Conservation (phyloP, 345 rosid genomes). For the Kernera saxatilis region DNA sequence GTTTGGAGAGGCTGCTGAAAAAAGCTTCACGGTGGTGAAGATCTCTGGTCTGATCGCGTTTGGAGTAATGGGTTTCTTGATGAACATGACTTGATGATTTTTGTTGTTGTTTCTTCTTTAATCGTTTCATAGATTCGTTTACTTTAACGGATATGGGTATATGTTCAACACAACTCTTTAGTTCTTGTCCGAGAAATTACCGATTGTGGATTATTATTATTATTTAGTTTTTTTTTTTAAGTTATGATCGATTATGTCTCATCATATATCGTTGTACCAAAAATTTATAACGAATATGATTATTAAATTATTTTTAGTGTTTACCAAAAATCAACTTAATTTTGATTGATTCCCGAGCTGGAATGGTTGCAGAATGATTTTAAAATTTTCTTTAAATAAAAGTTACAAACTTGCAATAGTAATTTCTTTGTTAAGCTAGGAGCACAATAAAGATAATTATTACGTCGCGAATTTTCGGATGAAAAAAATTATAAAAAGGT, state of each 20-base stretch:
- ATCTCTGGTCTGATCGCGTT: slow-evolving; percentile 30
- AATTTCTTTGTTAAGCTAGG: neutral
- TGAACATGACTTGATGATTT: neutral
- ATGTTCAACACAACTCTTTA: neutral
- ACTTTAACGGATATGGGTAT: neutral
- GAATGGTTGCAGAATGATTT: neutral
- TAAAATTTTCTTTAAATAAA: neutral
- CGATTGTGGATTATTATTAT: neutral
- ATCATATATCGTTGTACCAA: neutral
- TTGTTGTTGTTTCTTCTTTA: neutral
- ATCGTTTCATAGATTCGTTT: neutral
- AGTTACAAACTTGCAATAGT: neutral
- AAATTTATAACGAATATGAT: neutral
- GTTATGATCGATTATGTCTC: neutral
- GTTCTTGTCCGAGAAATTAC: neutral
- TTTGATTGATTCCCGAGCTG: neutral
- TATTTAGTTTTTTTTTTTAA: neutral
- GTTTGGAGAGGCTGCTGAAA: slow-evolving; percentile 25
- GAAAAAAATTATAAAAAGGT: neutral
- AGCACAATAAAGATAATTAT: neutral
- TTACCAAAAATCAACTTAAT: neutral
- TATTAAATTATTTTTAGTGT: neutral
- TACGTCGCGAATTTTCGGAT: neutral
- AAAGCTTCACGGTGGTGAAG: neutral
- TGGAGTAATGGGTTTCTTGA: slow-evolving; percentile 34